A percentile compares a stretch with the other conserved stretches of the same genome.
phyloP scores from a whole-genome alignment of 108 stramenopile species.

The Cyclotella choctawhatcheeana region DNA sequence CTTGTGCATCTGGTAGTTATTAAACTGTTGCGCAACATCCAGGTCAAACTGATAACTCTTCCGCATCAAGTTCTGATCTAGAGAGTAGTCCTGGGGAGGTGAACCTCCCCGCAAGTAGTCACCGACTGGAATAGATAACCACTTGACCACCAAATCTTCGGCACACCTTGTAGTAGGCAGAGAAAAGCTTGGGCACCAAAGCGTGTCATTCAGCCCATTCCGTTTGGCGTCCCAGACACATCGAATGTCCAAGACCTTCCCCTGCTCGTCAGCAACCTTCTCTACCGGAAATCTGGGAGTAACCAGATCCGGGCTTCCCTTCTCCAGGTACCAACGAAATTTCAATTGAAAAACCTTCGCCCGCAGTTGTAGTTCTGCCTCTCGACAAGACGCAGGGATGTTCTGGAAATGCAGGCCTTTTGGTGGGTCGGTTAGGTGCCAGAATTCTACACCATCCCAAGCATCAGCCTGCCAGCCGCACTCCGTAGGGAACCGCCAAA shows the following conservation, averaged over 20 bases:
- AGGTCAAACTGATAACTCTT: slow-evolving; percentile 1
- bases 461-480: slow-evolving; percentile 11
- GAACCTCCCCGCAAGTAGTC: slow-evolving; percentile 3
- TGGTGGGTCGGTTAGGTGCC: slow-evolving; percentile 13
- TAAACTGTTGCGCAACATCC: slow-evolving; percentile 15
- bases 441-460: slow-evolving; percentile 25
- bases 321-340: slow-evolving; percentile 7
- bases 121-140: neutral
- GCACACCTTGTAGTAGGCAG: slow-evolving; percentile 1
- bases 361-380: slow-evolving; percentile 15
- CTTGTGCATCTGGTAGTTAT: slow-evolving; percentile 17
- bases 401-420: slow-evolving; percentile 6
- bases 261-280: slow-evolving; percentile 22
- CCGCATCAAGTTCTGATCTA: neutral
- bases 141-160: slow-evolving; percentile 9
- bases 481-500: slow-evolving; percentile 47
- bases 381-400: neutral
- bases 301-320: neutral
- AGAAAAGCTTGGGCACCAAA: slow-evolving; percentile 7
- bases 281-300: slow-evolving; percentile 33
- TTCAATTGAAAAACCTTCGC: slow-evolving; percentile 15
- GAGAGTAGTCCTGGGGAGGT: slow-evolving; percentile 9
- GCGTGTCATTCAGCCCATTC: slow-evolving; percentile 42
- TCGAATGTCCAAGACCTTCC: slow-evolving; percentile 37
- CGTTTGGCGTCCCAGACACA: slow-evolving; percentile 46